Conservation (phyloP, 192 early-diverging fungal species). For the Coemansia sp. region DNA sequence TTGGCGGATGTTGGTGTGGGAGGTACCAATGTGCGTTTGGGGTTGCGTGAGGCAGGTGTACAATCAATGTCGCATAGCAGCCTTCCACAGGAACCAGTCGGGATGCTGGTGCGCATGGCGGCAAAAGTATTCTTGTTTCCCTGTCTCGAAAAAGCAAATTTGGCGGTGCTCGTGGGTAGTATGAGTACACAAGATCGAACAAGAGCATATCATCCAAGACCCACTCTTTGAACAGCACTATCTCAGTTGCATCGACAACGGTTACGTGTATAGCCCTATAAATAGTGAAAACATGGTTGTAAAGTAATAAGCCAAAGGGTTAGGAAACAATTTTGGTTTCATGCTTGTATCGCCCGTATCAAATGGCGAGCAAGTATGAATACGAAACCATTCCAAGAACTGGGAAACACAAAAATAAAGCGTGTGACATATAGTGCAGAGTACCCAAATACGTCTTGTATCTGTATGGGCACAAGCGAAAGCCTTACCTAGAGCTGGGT, state of each 20-base stretch:
- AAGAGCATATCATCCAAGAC: slow-evolving; percentile 27
- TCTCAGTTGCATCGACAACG: slow-evolving; percentile 20
- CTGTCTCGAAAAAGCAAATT: slow-evolving; percentile 30
- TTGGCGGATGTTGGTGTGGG: neutral
- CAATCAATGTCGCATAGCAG: slow-evolving; percentile 1
- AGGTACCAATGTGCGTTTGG: slow-evolving; percentile 11
- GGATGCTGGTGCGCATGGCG: slow-evolving; percentile 11
- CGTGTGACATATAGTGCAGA: neutral
- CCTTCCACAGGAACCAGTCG: neutral
- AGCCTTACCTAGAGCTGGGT: neutral
- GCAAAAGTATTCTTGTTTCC: slow-evolving; percentile 21
- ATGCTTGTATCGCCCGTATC: too few relatives aligned
- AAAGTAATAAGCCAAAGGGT: neutral
- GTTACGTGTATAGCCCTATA: slow-evolving; percentile 18
- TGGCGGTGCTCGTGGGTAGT: slow-evolving; percentile 30
- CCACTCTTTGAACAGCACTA: slow-evolving; percentile 15
- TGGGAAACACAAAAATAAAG: neutral
- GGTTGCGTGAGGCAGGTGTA: slow-evolving; percentile 4
- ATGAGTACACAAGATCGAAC: slow-evolving; percentile 26
- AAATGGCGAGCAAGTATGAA: too few relatives aligned
- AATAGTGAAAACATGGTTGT: neutral
- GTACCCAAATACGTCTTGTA: neutral
- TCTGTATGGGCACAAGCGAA: neutral
- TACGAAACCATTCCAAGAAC: too few relatives aligned
- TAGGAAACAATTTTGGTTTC: too few relatives aligned